Percentiles rank a stretch among this genome's conserved stretches.
phyloP scores from a whole-genome alignment of 768 basidiomycete species.

The Rhizopogon vulgaris region DNA sequence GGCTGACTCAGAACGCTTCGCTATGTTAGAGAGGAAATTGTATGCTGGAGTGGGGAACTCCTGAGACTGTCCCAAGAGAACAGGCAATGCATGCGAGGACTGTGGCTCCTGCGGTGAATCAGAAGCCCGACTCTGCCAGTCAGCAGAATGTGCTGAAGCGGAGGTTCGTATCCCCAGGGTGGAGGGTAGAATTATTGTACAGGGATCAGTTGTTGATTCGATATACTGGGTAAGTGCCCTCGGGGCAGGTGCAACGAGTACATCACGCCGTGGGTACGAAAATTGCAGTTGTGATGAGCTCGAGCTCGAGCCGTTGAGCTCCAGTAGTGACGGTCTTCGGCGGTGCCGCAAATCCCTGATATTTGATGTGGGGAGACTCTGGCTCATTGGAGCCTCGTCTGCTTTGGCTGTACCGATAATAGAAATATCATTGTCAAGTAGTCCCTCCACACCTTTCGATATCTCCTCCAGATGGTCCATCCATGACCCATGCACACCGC shows the following conservation, averaged over 20 bases:
- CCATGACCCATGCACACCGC: slow-evolving; percentile 50
- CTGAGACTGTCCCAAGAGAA: slow-evolving; percentile 28
- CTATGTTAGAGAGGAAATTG: slow-evolving; percentile 56
- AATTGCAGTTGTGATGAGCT: slow-evolving; percentile 41
- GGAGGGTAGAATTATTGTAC: slow-evolving; percentile 56
- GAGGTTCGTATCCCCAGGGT: slow-evolving; percentile 58
- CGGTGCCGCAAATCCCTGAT: slow-evolving; percentile 27
- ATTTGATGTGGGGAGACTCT: slow-evolving; percentile 38
- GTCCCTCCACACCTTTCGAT: slow-evolving; percentile 50
- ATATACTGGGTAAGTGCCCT: slow-evolving; percentile 73
- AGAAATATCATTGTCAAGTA: slow-evolving; percentile 34
- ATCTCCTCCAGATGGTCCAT: slow-evolving; percentile 65
- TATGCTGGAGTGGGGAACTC: slow-evolving; percentile 53
- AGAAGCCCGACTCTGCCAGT: slow-evolving; percentile 5
- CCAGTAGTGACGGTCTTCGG: slow-evolving; percentile 41
- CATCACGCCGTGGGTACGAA: slow-evolving; percentile 43
- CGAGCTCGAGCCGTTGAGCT: slow-evolving; percentile 25
- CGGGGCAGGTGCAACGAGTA: slow-evolving; percentile 62
- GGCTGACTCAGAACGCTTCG: slow-evolving; percentile 28
- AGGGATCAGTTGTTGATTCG: slow-evolving; percentile 47
- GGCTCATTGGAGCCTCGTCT: slow-evolving; percentile 29
- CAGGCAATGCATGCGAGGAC: not conserved
- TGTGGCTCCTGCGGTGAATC: slow-evolving; percentile 1
- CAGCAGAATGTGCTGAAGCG: slow-evolving; percentile 20
- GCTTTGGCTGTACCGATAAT: not conserved